Base-by-base conservation (phyloP, 129 eudicot genomes). In the Lactuca sativa region DNA sequence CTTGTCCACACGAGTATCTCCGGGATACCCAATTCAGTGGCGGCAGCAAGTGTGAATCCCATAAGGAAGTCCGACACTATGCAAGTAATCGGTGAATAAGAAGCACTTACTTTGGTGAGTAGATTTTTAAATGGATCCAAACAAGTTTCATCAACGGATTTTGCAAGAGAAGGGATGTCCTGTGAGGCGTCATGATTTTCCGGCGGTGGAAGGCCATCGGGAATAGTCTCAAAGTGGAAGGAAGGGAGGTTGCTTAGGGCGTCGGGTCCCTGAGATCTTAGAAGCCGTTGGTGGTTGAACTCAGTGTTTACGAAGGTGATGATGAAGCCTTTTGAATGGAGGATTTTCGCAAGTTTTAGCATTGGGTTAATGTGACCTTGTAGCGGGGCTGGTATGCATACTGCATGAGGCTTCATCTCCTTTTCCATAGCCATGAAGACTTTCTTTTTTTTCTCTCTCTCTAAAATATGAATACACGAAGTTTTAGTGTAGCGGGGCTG, bases 151-250 rank as follows among this genome's bases (percentile, higher is more conserved):
- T 59, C 61, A 11, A 62, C 0, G 49, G 83, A 57, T 10, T 71
- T 60, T 9, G 67, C 58, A 36, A 82, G 36, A 63, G 80, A 8
- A 0, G 72, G 32, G 36, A 78, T 44, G 6, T 74, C 80, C 73
- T 78, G 83, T 33, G 83, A 51, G 64, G 74, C 83, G 34, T 78
- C 80, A 0, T 37, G 60, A 63, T 74, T 69, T 31, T 80, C 44
- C 3, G 74, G 63, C 3, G 57, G 56, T n/a, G 83, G 81, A 10
- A 79, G 74, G 16, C 88, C 88, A 4, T 83, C 88, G 1, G 84
- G 80, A 34, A 83, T 76, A 18, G 84, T 70, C 43, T 79, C 88
- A 51, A 83, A 83, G 6, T 74, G 73, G 69, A 83, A 83, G 3
- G 79, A 72, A 4, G 79, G 71, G 56, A 67, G 55, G 37, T 76